These are phyloP conservation scores for Paramecium sexaurelia DNA, from an alignment of 73 alveolate genomes.

Conservation along the genomic window DNA sequence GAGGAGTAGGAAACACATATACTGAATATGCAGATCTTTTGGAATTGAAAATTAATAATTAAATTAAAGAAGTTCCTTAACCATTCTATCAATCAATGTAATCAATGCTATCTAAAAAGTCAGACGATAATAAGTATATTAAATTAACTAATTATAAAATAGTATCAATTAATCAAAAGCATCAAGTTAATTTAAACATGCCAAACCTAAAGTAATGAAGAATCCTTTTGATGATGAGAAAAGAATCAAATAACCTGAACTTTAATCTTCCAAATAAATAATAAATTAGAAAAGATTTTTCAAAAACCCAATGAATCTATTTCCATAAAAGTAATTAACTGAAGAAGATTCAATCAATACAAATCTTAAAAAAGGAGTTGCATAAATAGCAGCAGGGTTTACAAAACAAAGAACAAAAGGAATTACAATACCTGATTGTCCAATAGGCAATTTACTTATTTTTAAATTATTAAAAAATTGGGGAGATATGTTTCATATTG, in stretches of 20 bases:
- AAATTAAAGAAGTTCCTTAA: not conserved
- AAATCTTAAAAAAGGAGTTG: not conserved
- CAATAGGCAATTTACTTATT: conserved; percentile 64
- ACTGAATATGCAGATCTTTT: conserved; percentile 69
- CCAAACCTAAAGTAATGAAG: not conserved
- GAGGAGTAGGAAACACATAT: conserved; percentile 68
- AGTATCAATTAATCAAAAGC: not conserved
- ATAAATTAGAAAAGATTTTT: not conserved
- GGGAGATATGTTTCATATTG: conserved; percentile 83
- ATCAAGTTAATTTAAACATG: not conserved
- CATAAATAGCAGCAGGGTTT: conserved; percentile 7
- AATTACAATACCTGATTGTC: conserved; percentile 73
- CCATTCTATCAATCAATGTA: conserved; percentile 28
- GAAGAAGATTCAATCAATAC: not conserved
- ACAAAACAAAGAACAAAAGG: not conserved
- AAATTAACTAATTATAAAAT: not conserved
- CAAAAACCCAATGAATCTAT: not conserved
- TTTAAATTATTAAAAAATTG: conserved; percentile 70
- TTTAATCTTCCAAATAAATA: not conserved
- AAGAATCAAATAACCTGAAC: not conserved
- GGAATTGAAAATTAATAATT: not conserved
- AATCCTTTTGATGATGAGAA: conserved; percentile 41
- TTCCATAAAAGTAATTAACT: not conserved
- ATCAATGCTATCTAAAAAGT: not conserved
- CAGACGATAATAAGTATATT: not conserved